Conservation (phyloP, 768 basidiomycete genomes). For the Boletus vinaceobasis region DNA sequence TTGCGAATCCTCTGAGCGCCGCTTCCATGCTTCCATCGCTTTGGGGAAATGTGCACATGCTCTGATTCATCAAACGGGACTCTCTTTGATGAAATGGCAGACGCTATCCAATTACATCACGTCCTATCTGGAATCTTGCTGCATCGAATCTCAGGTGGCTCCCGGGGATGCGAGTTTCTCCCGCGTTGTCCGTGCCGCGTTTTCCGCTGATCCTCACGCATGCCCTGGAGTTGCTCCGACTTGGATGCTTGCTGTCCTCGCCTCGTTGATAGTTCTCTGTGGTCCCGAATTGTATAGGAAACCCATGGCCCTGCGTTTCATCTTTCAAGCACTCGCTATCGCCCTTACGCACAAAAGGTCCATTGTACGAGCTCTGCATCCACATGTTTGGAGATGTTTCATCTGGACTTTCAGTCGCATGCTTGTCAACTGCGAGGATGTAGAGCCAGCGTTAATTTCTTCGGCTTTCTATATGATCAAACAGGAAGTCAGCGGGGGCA, state of each 20-base stretch:
- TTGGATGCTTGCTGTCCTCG: conserved; percentile 44
- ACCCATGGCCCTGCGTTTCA: conserved; percentile 35
- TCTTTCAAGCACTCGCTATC: conserved; percentile 34
- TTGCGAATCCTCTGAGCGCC: conserved; percentile 13
- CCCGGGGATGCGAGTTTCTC: conserved; percentile 19
- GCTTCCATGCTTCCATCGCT: conserved; percentile 20
- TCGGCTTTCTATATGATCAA: conserved; percentile 41
- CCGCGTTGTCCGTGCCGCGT: conserved; percentile 26
- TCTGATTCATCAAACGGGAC: conserved; percentile 31
- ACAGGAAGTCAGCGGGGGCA: conserved; percentile 45
- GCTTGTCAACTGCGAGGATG: conserved; percentile 17
- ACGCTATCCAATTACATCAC: conserved; percentile 26
- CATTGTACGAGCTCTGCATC: conserved; percentile 37
- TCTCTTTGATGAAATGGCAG: conserved; percentile 28
- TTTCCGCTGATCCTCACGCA: conserved; percentile 21
- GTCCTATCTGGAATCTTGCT: conserved; percentile 22
- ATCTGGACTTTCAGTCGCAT: conserved; percentile 54
- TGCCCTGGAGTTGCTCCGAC: conserved; percentile 30
- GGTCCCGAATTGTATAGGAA: conserved; percentile 44
- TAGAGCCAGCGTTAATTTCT: conserved; percentile 29
- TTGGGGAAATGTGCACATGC: conserved; percentile 26
- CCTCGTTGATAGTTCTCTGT: conserved; percentile 47
- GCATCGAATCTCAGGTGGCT: conserved; percentile 1
- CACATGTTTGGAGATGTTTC: conserved; percentile 51
- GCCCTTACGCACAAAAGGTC: conserved; percentile 34